These are phyloP conservation scores for Neurospora sp. DNA, from an alignment of 495 filamentous ascomycete genomes.

Conservation along the genomic window DNA sequence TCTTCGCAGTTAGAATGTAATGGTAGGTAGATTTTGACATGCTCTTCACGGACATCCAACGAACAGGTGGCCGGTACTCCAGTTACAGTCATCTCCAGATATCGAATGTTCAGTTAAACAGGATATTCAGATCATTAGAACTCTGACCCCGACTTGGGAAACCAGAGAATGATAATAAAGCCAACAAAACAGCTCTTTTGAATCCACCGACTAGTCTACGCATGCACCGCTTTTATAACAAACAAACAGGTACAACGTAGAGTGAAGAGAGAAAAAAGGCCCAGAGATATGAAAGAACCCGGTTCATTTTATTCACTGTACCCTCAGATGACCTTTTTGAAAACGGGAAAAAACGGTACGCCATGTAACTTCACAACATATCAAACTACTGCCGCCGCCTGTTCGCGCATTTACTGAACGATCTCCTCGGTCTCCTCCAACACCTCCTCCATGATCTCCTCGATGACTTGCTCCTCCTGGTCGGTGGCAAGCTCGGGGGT, in stretches of 20 bases:
- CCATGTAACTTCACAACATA: background rate
- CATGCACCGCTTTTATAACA: background rate
- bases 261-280: background rate
- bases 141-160: background rate
- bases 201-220: background rate
- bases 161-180: background rate
- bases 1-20: too few species aligned
- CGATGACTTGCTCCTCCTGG: conserved; percentile 62
- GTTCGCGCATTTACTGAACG: conserved; percentile 17
- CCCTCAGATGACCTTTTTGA: background rate
- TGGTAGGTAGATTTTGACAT: too few species aligned
- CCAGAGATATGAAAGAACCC: background rate
- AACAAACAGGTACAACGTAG: background rate
- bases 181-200: background rate
- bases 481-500: conserved; percentile 37
- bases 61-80: background rate
- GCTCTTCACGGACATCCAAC: background rate
- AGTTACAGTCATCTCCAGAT: background rate
- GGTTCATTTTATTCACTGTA: background rate
- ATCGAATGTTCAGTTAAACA: background rate
- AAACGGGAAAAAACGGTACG: background rate
- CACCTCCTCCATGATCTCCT: conserved; percentile 89
- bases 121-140: background rate
- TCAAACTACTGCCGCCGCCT: background rate
- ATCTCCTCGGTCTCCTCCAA: conserved; percentile 86